phyloP scores from a whole-genome alignment of 2,329 filamentous ascomycete species.

The Grosmannia penicillata region DNA sequence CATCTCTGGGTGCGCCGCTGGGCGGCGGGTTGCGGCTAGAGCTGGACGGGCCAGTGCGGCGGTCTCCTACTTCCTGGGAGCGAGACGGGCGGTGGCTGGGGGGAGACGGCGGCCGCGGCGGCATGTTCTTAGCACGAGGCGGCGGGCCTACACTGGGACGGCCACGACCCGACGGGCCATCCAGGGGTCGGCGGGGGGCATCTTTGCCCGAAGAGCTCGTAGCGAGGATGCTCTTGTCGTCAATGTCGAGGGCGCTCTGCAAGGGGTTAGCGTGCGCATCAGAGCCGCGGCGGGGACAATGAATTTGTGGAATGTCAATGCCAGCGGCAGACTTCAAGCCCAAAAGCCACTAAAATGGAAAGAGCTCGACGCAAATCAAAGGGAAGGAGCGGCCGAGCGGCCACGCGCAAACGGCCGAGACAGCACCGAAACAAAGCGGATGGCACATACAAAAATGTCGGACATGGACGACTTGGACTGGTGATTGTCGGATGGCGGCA shows the following conservation, averaged over 20 bases:
- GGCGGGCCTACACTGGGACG: slow-evolving; percentile 24
- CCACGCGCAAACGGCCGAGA: no score
- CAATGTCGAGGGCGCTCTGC: slow-evolving; percentile 53
- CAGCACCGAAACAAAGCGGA: slow-evolving; percentile 5
- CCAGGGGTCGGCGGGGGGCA: not conserved
- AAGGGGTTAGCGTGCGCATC: not conserved
- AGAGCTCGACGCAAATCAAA: no score
- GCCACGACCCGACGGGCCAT: slow-evolving; percentile 16
- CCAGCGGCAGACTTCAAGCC: no score
- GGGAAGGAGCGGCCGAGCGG: no score
- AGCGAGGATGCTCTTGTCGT: slow-evolving; percentile 31
- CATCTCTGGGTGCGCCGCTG: not conserved
- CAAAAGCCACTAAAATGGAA: no score
- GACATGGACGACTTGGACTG: slow-evolving; percentile 46
- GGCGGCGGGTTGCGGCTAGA: no score
- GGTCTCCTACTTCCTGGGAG: slow-evolving; percentile 40
- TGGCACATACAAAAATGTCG: slow-evolving; percentile 59
- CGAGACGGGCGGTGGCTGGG: slow-evolving; percentile 43
- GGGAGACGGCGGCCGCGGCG: slow-evolving; percentile 26
- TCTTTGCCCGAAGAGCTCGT: not conserved
- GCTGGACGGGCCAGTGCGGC: no score
- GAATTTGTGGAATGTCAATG: no score
- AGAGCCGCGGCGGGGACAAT: no score
- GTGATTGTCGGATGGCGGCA: no score
- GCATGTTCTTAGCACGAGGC: slow-evolving; percentile 31